Conservation (phyloP, 1,139 yeast species). For the Hemisphaericaspora xylanilytica region DNA sequence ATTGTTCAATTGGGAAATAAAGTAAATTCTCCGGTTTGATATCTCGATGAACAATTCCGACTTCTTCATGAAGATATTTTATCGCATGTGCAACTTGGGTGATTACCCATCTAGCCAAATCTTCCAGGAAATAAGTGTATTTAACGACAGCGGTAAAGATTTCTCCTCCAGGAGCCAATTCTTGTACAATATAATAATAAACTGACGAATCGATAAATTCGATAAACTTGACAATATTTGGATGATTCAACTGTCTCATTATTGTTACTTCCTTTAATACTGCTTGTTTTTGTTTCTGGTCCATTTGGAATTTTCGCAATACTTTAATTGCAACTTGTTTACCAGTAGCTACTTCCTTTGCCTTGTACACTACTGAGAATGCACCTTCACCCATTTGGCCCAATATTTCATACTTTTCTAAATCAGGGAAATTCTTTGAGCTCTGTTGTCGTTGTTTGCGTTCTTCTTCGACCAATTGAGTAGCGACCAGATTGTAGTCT, state of each 20-base stretch:
- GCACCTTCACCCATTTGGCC: constrained; percentile 92
- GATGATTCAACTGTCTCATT: constrained; percentile 53
- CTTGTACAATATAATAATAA: constrained; percentile 54
- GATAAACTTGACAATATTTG: constrained; percentile 47
- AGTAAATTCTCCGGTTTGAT: constrained; percentile 56
- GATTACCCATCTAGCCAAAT: constrained; percentile 51
- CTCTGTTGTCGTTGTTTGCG: constrained; percentile 33
- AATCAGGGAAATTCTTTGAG: constrained; percentile 43
- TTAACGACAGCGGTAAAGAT: constrained; percentile 56
- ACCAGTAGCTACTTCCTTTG: constrained; percentile 42
- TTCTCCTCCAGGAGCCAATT: constrained; percentile 55
- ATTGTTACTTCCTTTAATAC: constrained; percentile 59
- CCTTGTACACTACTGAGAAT: constrained; percentile 83
- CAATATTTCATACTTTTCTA: constrained; percentile 51
- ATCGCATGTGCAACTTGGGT: constrained; percentile 50
- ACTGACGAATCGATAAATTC: constrained; percentile 48
- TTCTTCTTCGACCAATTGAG: constrained; percentile 65
- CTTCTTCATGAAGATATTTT: constrained; percentile 53
- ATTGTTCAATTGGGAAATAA: constrained; percentile 60
- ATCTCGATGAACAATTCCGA: constrained; percentile 57
- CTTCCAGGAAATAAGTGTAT: constrained; percentile 55
- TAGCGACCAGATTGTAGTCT: constrained; percentile 50
- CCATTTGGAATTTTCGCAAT: constrained; percentile 55
- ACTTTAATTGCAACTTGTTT: constrained; percentile 69
- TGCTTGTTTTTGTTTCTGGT: constrained; percentile 50